Conservation (phyloP, 495 filamentous ascomycete genomes). For the Penicillium lagena region DNA sequence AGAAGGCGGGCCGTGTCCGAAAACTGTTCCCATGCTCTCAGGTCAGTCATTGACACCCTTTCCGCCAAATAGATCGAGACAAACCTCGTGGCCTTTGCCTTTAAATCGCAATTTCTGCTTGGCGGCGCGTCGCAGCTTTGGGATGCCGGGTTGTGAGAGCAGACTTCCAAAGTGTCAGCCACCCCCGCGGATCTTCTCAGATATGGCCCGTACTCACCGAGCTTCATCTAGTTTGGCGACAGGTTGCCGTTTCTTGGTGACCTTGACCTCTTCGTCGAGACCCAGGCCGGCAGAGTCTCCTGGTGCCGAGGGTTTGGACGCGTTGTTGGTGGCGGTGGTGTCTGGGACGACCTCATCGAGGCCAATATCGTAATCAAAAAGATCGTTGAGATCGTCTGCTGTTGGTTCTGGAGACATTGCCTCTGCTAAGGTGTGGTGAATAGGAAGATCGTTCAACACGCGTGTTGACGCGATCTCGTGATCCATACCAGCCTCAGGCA, state of each 20-base stretch:
- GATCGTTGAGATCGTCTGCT: constrained; percentile 44
- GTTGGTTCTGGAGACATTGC: constrained; percentile 4
- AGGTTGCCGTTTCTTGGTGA: constrained; percentile 67
- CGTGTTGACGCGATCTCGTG: too few species aligned
- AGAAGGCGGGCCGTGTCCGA: constrained; percentile 76
- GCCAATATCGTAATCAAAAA: constrained; percentile 67
- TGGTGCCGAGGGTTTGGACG: constrained; percentile 20
- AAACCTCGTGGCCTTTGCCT: constrained; percentile 90
- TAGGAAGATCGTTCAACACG: too few species aligned
- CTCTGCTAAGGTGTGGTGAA: too few species aligned
- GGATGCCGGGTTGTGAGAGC: constrained; percentile 74
- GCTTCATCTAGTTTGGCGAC: constrained; percentile 81
- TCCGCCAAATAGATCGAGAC: constrained; percentile 1
- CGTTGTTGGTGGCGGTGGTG: constrained; percentile 16
- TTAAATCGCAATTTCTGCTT: constrained; percentile 71
- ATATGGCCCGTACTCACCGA: constrained; percentile 41
- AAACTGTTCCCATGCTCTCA: constrained; percentile 48
- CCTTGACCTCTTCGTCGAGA: constrained; percentile 80
- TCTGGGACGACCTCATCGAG: constrained; percentile 45
- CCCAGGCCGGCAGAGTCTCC: constrained; percentile 47
- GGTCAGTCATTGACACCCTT: background rate
- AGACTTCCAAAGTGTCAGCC: constrained; percentile 42
- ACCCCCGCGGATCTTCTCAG: background rate
- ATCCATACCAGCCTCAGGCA: too few species aligned
- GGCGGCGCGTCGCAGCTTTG: constrained; percentile 67